Evolutionary conservation across 108 stramenopile genomes (phyloP).

Genomic region (Seminavis robusta): DNA sequence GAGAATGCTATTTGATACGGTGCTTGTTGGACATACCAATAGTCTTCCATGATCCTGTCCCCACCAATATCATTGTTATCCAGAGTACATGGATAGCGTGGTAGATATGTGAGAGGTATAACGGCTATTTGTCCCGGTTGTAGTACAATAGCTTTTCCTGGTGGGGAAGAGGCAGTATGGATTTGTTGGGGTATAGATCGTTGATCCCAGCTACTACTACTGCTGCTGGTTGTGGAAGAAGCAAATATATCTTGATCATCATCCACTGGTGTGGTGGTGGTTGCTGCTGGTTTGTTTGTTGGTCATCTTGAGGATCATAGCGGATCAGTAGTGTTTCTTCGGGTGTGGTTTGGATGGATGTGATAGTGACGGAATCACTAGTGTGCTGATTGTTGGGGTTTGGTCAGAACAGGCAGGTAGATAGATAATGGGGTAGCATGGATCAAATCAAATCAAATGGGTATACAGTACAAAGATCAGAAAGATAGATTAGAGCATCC

Average conservation of each 20-base stretch:
- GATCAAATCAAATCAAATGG: not conserved
- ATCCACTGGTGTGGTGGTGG: conserved; percentile 1
- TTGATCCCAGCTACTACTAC: conserved; percentile 1
- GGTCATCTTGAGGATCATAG: conserved; percentile 1
- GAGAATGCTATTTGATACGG: not conserved
- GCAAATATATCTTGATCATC: conserved; percentile 7
- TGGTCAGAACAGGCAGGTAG: not conserved
- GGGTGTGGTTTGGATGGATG: conserved; percentile 29
- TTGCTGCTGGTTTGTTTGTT: not conserved
- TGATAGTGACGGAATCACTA: conserved; percentile 27
- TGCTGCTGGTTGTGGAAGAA: no score
- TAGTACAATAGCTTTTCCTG: conserved; percentile 26
- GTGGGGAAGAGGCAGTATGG: conserved; percentile 31
- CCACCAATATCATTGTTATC: not conserved
- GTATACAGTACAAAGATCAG: not conserved
- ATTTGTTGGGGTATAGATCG: conserved; percentile 29
- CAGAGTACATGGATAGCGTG: conserved; percentile 26
- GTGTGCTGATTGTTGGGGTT: conserved; percentile 13
- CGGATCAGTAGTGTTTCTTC: conserved; percentile 32
- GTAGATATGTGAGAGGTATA: conserved; percentile 46
- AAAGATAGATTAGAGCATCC: not conserved
- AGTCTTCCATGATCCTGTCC: not conserved
- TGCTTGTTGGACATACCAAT: not conserved
- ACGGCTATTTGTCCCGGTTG: conserved; percentile 44
- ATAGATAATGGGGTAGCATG: not conserved